Conservation (phyloP, 148 eudicot species). For the Persicaria maculosa region DNA sequence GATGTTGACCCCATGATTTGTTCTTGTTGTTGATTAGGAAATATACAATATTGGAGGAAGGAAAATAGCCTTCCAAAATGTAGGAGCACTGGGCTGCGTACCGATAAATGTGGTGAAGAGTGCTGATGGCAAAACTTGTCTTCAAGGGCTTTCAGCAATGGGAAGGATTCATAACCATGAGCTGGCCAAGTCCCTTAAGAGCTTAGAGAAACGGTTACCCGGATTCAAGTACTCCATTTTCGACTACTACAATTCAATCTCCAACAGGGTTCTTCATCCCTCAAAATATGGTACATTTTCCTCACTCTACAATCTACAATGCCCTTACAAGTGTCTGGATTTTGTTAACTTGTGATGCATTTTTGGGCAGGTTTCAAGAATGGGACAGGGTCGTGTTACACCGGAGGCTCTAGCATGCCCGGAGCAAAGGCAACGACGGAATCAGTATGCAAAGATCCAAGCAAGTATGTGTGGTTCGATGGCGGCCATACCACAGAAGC, state of each 20-base stretch:
- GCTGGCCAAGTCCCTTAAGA: constrained; percentile 3
- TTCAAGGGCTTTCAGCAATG: constrained; percentile 5
- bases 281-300: constrained; percentile 16
- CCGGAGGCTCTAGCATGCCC: not conserved
- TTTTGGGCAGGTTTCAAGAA: constrained; percentile 13
- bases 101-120: constrained; percentile 13
- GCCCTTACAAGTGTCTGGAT: not conserved
- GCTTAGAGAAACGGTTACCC: constrained; percentile 3
- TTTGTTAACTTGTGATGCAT: not conserved
- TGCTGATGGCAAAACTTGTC: constrained; percentile 9
- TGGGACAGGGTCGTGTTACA: constrained; percentile 12
- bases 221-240: constrained; percentile 22
- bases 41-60: constrained; percentile 18
- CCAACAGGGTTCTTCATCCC: constrained; percentile 15
- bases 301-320: too few species aligned
- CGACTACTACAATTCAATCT: constrained; percentile 18
- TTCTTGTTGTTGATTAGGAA: constrained; percentile 4
- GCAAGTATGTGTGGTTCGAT: constrained; percentile 19
- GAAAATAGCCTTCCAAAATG: constrained; percentile 20
- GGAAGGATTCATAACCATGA: constrained; percentile 12
- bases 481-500: constrained; percentile 19
- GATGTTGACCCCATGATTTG: not conserved
- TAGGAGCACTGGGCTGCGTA: constrained; percentile 20
- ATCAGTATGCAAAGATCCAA: constrained; percentile 15
- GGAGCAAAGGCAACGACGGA: constrained; percentile 3